Conservation (phyloP, 768 basidiomycete genomes). For the Chalciporus chontae region DNA sequence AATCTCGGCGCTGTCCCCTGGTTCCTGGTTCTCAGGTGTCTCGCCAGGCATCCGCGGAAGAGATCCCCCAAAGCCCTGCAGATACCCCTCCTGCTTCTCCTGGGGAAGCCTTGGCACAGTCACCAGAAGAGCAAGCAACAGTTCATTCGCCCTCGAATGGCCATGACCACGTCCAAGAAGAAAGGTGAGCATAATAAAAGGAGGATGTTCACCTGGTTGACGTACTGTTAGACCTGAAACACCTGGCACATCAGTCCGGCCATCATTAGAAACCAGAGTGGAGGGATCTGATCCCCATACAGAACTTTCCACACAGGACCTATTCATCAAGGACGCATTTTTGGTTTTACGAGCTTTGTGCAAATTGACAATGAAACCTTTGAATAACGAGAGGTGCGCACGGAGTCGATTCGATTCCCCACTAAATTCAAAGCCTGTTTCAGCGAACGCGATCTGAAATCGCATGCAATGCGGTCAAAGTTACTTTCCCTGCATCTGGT, state of each 20-base stretch:
- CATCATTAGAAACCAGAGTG: constrained; percentile 13
- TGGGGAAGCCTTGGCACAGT: constrained; percentile 1
- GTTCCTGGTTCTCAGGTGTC: constrained; percentile 1
- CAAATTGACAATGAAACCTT: constrained; percentile 96
- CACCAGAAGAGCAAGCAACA: neutral
- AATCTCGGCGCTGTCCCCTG: constrained; percentile 10
- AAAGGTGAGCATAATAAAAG: constrained; percentile 19
- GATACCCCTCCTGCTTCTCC: neutral
- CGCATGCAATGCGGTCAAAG: constrained; percentile 97
- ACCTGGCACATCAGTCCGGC: constrained; percentile 21
- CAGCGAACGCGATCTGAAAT: constrained; percentile 93
- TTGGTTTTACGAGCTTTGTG: constrained; percentile 95
- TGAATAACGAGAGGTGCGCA: constrained; percentile 85
- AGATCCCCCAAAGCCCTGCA: neutral
- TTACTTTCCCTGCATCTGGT: constrained; percentile 92
- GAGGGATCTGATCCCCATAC: constrained; percentile 26
- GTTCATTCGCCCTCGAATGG: constrained; percentile 1
- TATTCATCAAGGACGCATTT: constrained; percentile 97
- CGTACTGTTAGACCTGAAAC: constrained; percentile 6
- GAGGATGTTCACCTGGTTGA: neutral
- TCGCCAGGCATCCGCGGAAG: neutral
- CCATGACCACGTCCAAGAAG: constrained; percentile 13
- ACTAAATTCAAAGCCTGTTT: constrained; percentile 13
- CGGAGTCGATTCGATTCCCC: neutral
- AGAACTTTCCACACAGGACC: constrained; percentile 72